Evolutionary conservation across 2,329 filamentous ascomycete genomes (phyloP).

Genomic region (Colletotrichum musicola): DNA sequence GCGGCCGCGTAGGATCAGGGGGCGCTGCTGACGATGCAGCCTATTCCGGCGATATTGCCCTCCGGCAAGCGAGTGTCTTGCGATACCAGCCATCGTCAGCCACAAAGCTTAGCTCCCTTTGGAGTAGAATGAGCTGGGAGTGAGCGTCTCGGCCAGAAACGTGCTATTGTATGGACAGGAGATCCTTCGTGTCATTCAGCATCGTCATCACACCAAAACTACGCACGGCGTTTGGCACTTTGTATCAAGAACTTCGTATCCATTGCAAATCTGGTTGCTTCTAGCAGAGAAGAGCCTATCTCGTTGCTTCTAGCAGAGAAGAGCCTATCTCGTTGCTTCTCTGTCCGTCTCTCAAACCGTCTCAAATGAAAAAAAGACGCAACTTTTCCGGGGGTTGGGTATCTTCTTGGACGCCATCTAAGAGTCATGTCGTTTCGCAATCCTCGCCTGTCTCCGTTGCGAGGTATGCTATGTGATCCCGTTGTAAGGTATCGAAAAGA

Average conservation of each 20-base stretch:
- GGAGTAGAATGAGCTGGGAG: background rate
- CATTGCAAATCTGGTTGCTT: constrained; percentile 4
- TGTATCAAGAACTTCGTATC: constrained; percentile 5
- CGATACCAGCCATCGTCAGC: background rate
- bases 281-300: background rate
- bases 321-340: background rate
- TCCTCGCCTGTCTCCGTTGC: constrained; percentile 11
- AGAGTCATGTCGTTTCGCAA: constrained; percentile 28
- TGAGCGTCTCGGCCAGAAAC: background rate
- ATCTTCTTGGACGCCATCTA: constrained; percentile 32
- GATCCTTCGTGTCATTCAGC: background rate
- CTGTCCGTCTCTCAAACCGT: constrained; percentile 1
- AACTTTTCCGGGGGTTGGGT: constrained; percentile 32
- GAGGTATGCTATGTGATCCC: constrained; percentile 16
- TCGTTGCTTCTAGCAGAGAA: constrained; percentile 1
- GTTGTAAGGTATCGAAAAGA: constrained; percentile 20
- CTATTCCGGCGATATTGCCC: background rate
- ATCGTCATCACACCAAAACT: background rate
- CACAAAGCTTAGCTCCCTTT: background rate
- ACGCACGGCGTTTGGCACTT: background rate
- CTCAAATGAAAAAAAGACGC: constrained; percentile 14
- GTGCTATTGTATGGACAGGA: too few species aligned
- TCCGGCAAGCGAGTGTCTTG: background rate
- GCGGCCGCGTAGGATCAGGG: background rate
- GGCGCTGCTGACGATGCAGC: background rate